Conservation (phyloP, 352 stramenopile genomes). For the Pythium myriotylum region DNA sequence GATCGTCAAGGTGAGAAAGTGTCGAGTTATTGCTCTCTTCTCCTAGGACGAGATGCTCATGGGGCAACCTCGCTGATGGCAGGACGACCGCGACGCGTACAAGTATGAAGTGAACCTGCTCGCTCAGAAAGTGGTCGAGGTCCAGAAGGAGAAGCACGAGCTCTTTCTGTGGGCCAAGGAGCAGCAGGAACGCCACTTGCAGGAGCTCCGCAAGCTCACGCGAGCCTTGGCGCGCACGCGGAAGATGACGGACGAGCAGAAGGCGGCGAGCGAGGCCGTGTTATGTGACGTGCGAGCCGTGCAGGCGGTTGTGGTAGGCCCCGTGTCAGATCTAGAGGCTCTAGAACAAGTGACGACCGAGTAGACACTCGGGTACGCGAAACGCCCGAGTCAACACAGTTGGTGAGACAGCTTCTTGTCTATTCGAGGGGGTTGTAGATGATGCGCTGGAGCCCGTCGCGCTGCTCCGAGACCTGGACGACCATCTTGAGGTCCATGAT, state of each 20-base stretch:
- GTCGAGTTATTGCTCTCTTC: too few species aligned
- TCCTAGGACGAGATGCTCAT: neutral
- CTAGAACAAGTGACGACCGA: constrained; percentile 1
- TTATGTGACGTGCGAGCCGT: constrained; percentile 45
- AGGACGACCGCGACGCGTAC: constrained; percentile 81
- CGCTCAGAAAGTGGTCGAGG: constrained; percentile 60
- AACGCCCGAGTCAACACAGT: neutral
- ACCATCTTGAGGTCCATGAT: constrained; percentile 91
- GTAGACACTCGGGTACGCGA: neutral
- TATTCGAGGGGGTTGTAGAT: constrained; percentile 90
- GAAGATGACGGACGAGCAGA: constrained; percentile 67
- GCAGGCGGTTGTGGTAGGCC: constrained; percentile 39
- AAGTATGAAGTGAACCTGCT: constrained; percentile 73
- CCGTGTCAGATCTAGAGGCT: neutral
- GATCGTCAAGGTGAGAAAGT: constrained; percentile 62
- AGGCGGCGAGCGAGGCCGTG: constrained; percentile 26
- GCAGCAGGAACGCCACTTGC: constrained; percentile 71
- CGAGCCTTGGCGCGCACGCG: constrained; percentile 58
- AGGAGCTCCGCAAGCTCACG: constrained; percentile 86
- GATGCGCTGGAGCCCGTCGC: constrained; percentile 73
- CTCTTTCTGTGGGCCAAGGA: constrained; percentile 70
- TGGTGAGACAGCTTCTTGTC: neutral
- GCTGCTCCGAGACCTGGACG: constrained; percentile 84
- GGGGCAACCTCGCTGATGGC: neutral
- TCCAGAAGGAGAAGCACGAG: constrained; percentile 77